phyloP scores from a whole-genome alignment of 345 rosid genomes.

The rapeseed (Brassica napus) region Da-Ae NC_063445.1:21893001-21893500 shows the following conservation, averaged over 20 bases:
- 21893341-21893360: not conserved
- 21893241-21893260: conserved; percentile 5
- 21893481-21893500: not conserved
- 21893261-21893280: not conserved
- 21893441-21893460: not conserved
- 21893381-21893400: not conserved
- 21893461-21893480: not conserved
- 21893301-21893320: conserved; percentile 1
- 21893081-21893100: conserved; percentile 18
- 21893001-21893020: conserved; percentile 26
- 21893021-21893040: not conserved
- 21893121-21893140: not conserved
- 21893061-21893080: conserved; percentile 17
- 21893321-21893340: not conserved
- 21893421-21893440: not conserved
- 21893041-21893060: conserved; percentile 29
- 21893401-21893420: not conserved
- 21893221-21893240: conserved; percentile 20
- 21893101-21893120: conserved; percentile 26
- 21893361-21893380: not conserved
- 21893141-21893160: conserved; percentile 5
- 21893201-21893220: conserved; percentile 28
- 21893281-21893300: not conserved
- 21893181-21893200: conserved; percentile 18
- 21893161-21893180: conserved; percentile 21